Evolutionary conservation across 2,329 filamentous ascomycete genomes (phyloP).

Genomic region (Beauveria scarabaeidicola): DNA sequence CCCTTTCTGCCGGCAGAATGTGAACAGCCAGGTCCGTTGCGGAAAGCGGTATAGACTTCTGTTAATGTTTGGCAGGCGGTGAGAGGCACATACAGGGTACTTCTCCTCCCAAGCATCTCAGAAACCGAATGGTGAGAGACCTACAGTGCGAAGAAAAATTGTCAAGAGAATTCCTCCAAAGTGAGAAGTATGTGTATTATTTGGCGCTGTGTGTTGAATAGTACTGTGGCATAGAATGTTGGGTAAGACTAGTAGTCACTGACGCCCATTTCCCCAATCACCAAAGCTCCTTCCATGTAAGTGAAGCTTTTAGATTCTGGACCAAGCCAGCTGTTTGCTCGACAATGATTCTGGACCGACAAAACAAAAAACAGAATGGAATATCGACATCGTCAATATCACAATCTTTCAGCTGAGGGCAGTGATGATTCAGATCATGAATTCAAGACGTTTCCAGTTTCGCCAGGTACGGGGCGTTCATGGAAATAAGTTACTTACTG

Average conservation of each 20-base stretch:
- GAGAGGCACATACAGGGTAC: background rate
- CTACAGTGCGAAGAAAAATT: too few relatives aligned
- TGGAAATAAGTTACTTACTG: background rate
- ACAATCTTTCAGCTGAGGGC: background rate
- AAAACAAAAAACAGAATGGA: background rate
- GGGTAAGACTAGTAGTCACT: too few relatives aligned
- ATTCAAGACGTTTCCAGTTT: background rate
- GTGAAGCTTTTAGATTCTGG: background rate
- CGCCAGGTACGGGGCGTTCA: background rate
- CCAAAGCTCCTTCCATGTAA: background rate
- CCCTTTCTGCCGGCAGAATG: constrained; percentile 20
- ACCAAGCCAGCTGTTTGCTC: background rate
- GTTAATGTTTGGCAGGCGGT: background rate
- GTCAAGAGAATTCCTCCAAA: too few relatives aligned
- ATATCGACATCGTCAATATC: background rate
- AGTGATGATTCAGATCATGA: background rate
- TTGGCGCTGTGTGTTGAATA: background rate
- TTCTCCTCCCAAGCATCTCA: background rate
- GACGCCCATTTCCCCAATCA: background rate
- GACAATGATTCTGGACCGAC: accelerated
- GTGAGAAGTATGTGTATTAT: background rate
- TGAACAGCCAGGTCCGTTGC: background rate
- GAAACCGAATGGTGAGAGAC: background rate
- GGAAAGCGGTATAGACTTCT: background rate
- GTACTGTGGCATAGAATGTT: background rate